Evolutionary conservation across 345 rosid species (phyloP), one percentile per base, ranked within the genome.

Genomic region (Angophora floribunda): DNA sequence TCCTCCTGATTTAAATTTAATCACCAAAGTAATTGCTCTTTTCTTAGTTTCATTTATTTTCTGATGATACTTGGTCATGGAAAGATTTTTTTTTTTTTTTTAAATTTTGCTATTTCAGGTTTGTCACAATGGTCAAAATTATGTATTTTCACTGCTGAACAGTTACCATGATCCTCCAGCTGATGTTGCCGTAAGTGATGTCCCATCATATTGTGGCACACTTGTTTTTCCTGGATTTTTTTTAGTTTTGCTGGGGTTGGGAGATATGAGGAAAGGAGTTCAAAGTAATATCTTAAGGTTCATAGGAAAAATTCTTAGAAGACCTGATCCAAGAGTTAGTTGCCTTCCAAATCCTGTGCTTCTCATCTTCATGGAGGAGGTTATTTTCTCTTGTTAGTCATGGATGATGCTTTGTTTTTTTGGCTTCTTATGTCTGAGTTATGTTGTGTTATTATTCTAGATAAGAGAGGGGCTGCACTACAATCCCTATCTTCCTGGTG

Each of bases 131-230:
- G 98, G 99, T 80, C 99, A 97, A 93, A 98, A 97, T 88, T 98
- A 97, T 89, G 99, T 98, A 61, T 96, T 97, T 91, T 93, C 99
- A 85, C 99, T 98, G 90, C 92, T 98, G 87, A 98, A 98, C 78
- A 99, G 99, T 89, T 97, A 98, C 88, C 98, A 88, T 89, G 99
- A 97, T 87, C 99, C 99, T 91, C 99, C 99, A 89, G 99, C 99
- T 91, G 99, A 99, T 80, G 95, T 98, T 89, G 87, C 92, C 86
- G 99, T 97, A 85, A 87, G 57, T 67, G 85, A 19, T 63, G 41
- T 52, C 67, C 59, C 55, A 13, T 53, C 32, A 70, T 85, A 26
- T 41, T 19, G n/a, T 13, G 44, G 44, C 1, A 6, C 47, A 22
- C 26, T 87, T 65, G 53, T 24, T 63, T 52, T 50, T 32, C n/a